A percentile compares a stretch with the other conserved stretches of the same genome.
phyloP scores from a whole-genome alignment of 805 yeast species.

The Hanseniaspora clermontiae region DNA sequence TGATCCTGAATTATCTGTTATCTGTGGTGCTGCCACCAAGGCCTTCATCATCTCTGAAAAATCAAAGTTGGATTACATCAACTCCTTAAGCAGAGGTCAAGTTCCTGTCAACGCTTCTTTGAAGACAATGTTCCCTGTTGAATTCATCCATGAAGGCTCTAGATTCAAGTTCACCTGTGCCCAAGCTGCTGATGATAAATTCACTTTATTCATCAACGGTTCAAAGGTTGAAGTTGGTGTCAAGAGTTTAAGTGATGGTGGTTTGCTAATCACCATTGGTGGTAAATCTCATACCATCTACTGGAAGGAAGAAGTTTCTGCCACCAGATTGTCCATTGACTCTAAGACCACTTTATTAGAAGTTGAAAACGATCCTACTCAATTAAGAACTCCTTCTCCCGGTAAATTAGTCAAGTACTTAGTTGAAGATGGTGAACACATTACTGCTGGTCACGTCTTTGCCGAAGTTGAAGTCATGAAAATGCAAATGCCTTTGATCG shows the following conservation, averaged over 20 bases:
- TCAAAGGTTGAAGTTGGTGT: conserved; percentile 80
- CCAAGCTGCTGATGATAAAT: conserved; percentile 71
- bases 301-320: conserved; percentile 95
- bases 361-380: conserved; percentile 96
- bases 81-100: conserved; percentile 87
- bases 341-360: conserved; percentile 89
- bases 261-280: conserved; percentile 71
- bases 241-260: conserved; percentile 87
- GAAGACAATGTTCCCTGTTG: conserved; percentile 82
- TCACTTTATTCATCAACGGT: conserved; percentile 86
- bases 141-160: conserved; percentile 87
- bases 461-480: conserved; percentile 99
- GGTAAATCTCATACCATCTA: conserved; percentile 92
- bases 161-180: conserved; percentile 94
- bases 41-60: conserved; percentile 72
- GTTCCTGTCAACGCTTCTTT: conserved; percentile 72
- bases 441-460: conserved; percentile 79
- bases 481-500: conserved; percentile 95
- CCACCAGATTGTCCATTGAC: conserved; percentile 89
- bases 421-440: conserved; percentile 92
- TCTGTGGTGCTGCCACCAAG: conserved; percentile 96
- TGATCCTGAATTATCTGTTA: conserved; percentile 75
- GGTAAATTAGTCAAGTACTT: conserved; percentile 90
- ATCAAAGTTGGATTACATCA: conserved; percentile 52
- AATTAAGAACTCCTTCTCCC: conserved; percentile 95